phyloP scores from a whole-genome alignment of 1,284 basidiomycete genomes.

The Microbotryum intermedium region DNA sequence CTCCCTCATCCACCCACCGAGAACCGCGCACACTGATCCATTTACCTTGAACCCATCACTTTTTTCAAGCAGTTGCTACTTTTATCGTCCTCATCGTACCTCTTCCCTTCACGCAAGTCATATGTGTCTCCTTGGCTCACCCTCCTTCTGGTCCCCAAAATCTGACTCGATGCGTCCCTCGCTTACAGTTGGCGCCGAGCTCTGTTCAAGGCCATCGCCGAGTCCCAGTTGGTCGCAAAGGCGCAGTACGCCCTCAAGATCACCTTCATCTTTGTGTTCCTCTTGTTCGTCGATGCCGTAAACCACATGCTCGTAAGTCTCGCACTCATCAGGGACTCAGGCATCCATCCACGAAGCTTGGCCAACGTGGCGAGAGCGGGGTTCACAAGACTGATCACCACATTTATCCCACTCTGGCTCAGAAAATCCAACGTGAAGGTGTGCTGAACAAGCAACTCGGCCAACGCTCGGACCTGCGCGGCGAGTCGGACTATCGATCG shows the following conservation, averaged over 20 bases:
- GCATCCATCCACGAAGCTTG: too few species aligned
- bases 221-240: conserved; percentile 37
- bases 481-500: conserved; percentile 35
- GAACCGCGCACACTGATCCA: too few species aligned
- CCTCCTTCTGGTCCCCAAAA: too few species aligned
- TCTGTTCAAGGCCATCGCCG: conserved; percentile 41
- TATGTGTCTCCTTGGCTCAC: conserved; percentile 37
- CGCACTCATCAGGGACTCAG: neutral
- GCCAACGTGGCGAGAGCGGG: neutral
- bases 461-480: conserved; percentile 31
- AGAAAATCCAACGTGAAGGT: too few species aligned
- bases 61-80: neutral
- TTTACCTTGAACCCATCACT: too few species aligned
- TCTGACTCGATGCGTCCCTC: neutral
- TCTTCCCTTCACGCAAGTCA: conserved; percentile 32
- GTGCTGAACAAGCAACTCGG: neutral
- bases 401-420: too few species aligned
- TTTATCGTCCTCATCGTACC: conserved; percentile 21
- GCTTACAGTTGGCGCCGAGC: conserved; percentile 19
- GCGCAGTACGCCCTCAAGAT: conserved; percentile 40
- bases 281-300: conserved; percentile 25
- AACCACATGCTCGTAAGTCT: neutral
- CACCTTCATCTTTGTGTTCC: conserved; percentile 25
- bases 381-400: neutral
- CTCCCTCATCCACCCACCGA: neutral